Conservation (phyloP, 2,329 filamentous ascomycete species). For the Fusarium coicis region DNA sequence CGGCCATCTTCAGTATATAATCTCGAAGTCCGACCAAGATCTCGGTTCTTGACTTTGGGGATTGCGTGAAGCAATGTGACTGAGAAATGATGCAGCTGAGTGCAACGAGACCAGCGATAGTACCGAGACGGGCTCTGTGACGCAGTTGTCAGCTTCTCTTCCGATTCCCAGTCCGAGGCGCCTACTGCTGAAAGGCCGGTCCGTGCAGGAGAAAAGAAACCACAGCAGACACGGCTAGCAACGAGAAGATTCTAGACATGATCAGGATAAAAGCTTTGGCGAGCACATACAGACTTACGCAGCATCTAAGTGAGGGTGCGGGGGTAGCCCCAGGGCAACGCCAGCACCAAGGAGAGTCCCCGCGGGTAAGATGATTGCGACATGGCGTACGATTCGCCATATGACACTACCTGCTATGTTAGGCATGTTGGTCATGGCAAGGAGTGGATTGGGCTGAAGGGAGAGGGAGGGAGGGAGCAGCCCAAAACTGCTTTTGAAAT, state of each 20-base stretch:
- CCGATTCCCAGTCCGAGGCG: neutral
- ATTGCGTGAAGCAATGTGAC: neutral
- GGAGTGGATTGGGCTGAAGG: neutral
- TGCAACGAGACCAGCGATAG: constrained; percentile 11
- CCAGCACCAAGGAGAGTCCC: constrained; percentile 32
- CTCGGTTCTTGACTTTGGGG: constrained; percentile 1
- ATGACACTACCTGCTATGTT: neutral
- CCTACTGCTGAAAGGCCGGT: constrained; percentile 34
- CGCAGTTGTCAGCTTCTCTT: constrained; percentile 25
- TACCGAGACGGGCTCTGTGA: constrained; percentile 30
- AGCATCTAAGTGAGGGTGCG: constrained; percentile 12
- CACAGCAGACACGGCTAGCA: constrained; percentile 25
- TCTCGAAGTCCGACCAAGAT: constrained; percentile 22
- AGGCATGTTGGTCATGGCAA: constrained; percentile 8
- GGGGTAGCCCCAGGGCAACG: constrained; percentile 25
- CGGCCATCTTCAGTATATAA: constrained; percentile 13
- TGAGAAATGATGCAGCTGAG: constrained; percentile 15
- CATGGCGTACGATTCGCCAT: constrained; percentile 4
- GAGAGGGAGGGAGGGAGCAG: neutral
- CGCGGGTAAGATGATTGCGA: constrained; percentile 15
- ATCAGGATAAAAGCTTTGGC: constrained; percentile 13
- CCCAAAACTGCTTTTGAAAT: neutral
- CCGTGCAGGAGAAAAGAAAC: constrained; percentile 22
- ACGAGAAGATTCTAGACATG: constrained; percentile 12
- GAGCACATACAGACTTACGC: constrained; percentile 25